phyloP scores from a whole-genome alignment of 2,329 filamentous ascomycete genomes.

The Aureobasidium mangrovei region DNA sequence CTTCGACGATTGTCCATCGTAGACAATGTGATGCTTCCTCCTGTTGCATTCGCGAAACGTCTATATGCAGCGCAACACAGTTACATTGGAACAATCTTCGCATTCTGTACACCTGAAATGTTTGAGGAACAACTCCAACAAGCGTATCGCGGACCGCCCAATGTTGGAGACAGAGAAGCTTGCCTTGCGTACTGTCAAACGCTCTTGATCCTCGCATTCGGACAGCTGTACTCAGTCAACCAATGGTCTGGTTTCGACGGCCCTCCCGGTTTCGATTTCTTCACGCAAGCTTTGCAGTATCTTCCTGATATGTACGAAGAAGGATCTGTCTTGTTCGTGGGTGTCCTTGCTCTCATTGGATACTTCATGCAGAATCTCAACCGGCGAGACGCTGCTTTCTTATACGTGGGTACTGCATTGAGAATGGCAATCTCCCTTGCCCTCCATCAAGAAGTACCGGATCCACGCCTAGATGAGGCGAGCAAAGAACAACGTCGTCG shows the following conservation, averaged over 20 bases:
- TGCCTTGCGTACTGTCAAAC: slow-evolving; percentile 46
- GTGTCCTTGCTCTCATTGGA: slow-evolving; percentile 46
- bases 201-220: slow-evolving; percentile 46
- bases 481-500: slow-evolving; percentile 43
- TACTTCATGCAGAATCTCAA: slow-evolving; percentile 53
- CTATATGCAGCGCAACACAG: slow-evolving; percentile 46
- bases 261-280: slow-evolving; percentile 49
- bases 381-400: slow-evolving; percentile 45
- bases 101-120: slow-evolving; percentile 39
- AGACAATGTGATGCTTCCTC: slow-evolving; percentile 36
- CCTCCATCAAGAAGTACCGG: slow-evolving; percentile 45
- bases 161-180: slow-evolving; percentile 37
- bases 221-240: slow-evolving; percentile 50
- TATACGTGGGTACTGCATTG: slow-evolving; percentile 41
- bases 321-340: slow-evolving; percentile 46
- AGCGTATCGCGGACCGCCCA: slow-evolving; percentile 37
- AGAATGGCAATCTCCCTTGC: slow-evolving; percentile 51
- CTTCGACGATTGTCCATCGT: slow-evolving; percentile 26
- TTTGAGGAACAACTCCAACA: slow-evolving; percentile 40
- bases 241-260: slow-evolving; percentile 42
- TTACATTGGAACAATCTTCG: slow-evolving; percentile 51
- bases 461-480: slow-evolving; percentile 31
- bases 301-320: slow-evolving; percentile 49
- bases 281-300: slow-evolving; percentile 43
- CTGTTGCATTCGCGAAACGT: slow-evolving; percentile 42